phyloP scores from a whole-genome alignment of 208 protist genomes.

The Hexamita inflata region DNA sequence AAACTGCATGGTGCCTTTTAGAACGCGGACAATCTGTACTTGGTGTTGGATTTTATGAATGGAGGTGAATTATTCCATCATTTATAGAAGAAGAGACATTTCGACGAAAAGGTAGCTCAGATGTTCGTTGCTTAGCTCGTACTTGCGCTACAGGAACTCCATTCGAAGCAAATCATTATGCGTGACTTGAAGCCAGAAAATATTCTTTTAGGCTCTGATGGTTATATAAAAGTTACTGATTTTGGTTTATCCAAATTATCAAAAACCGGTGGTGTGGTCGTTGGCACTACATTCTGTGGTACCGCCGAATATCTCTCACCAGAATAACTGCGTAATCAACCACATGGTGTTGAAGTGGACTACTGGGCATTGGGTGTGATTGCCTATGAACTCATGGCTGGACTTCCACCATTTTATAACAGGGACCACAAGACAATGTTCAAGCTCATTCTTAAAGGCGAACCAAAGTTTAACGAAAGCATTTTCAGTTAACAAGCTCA shows the following conservation, averaged over 20 bases:
- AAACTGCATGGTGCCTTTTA: constrained; percentile 50
- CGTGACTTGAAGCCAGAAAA: constrained; percentile 57
- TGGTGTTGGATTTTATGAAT: constrained; percentile 55
- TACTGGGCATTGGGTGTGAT: constrained; percentile 50
- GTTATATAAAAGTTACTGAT: constrained; percentile 69
- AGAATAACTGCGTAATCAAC: constrained; percentile 45
- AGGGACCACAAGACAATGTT: constrained; percentile 25
- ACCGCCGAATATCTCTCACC: constrained; percentile 53
- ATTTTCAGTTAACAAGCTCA: not conserved
- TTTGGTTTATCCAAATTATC: constrained; percentile 66
- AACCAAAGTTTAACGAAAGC: not conserved
- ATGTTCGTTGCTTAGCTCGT: constrained; percentile 48
- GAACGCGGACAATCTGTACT: constrained; percentile 45
- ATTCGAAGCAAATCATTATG: constrained; percentile 46
- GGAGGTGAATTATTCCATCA: constrained; percentile 56
- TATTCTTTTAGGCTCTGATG: constrained; percentile 49
- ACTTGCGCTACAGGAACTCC: constrained; percentile 46
- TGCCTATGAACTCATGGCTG: constrained; percentile 45
- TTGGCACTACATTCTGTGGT: constrained; percentile 45
- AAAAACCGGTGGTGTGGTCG: not conserved
- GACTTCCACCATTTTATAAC: constrained; percentile 42
- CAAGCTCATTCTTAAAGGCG: not conserved
- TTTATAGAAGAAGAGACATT: constrained; percentile 36
- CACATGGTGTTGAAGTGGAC: constrained; percentile 45
- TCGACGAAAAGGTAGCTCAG: constrained; percentile 28